A percentile compares a stretch with the other conserved stretches of the same genome.
Conservation (phyloP, 768 basidiomycete genomes). For the Trametes maxima region DNA sequence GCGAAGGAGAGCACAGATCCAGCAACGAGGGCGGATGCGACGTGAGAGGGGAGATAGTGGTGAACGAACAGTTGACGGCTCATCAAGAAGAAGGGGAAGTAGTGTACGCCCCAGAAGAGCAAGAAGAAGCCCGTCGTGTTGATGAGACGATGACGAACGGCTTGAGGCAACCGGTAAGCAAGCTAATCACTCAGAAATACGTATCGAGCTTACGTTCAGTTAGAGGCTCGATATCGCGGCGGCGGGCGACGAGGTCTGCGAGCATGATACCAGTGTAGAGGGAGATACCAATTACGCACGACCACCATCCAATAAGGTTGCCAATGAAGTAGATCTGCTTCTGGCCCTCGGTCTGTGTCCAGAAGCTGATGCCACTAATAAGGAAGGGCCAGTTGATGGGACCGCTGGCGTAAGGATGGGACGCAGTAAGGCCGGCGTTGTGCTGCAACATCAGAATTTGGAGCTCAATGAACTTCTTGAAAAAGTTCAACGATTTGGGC, state of each 20-base stretch:
- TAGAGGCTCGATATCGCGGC: slow-evolving; percentile 83
- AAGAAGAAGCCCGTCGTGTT: slow-evolving; percentile 97
- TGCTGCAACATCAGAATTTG: slow-evolving; percentile 97
- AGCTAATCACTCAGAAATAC: not conserved
- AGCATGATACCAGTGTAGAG: slow-evolving; percentile 89
- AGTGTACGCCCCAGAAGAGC: slow-evolving; percentile 93
- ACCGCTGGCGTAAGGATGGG: slow-evolving; percentile 94
- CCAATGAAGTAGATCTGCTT: slow-evolving; percentile 97
- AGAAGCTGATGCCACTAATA: slow-evolving; percentile 95
- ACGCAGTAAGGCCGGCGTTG: slow-evolving; percentile 97
- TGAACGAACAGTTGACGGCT: slow-evolving; percentile 95
- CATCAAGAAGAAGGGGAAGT: slow-evolving; percentile 98
- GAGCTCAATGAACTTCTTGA: slow-evolving; percentile 92
- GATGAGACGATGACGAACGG: slow-evolving; percentile 90
- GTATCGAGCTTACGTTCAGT: slow-evolving; percentile 69
- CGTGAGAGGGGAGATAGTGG: slow-evolving; percentile 96
- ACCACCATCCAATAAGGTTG: slow-evolving; percentile 94
- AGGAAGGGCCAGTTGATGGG: slow-evolving; percentile 99
- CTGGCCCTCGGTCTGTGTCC: slow-evolving; percentile 84
- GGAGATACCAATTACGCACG: slow-evolving; percentile 81
- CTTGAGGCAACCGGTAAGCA: slow-evolving; percentile 43
- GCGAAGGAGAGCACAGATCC: slow-evolving; percentile 92
- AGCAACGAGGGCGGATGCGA: slow-evolving; percentile 89
- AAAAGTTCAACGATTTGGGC: slow-evolving; percentile 86
- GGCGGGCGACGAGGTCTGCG: slow-evolving; percentile 87